A percentile compares a stretch with the other conserved stretches of the same genome.
Conservation (phyloP, 2,329 filamentous ascomycete species). For the Stachybotrys chlorohalonatus region DNA sequence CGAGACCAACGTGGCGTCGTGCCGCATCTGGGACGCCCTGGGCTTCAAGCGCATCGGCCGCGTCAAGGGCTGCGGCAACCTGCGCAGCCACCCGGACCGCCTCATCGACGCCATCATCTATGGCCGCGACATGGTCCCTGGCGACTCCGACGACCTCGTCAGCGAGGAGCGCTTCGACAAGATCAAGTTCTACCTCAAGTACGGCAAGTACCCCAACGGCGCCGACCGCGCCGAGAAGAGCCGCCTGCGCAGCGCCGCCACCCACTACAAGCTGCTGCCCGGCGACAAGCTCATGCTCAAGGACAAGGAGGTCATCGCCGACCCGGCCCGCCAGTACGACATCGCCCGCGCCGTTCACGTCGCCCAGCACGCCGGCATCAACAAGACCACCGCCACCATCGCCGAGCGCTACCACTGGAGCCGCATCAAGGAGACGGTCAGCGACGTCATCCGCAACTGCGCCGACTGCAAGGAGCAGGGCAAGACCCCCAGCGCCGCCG, state of each 20-base stretch:
- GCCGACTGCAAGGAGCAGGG: constrained; percentile 75
- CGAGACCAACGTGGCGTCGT: constrained; percentile 85
- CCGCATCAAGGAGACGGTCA: constrained; percentile 94
- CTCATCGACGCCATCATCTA: constrained; percentile 71
- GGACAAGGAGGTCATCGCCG: constrained; percentile 92
- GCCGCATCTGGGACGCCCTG: constrained; percentile 83
- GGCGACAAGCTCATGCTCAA: constrained; percentile 88
- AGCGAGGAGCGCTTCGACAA: constrained; percentile 98
- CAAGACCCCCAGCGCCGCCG: constrained; percentile 37
- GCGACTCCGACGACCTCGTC: constrained; percentile 70
- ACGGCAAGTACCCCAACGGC: constrained; percentile 84
- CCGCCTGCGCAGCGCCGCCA: constrained; percentile 83
- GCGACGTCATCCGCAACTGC: constrained; percentile 88
- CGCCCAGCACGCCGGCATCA: constrained; percentile 79
- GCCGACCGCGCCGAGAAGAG: constrained; percentile 94
- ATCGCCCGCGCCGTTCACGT: constrained; percentile 74
- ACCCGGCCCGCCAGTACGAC: constrained; percentile 82
- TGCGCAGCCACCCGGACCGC: constrained; percentile 59
- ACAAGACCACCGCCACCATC: constrained; percentile 93
- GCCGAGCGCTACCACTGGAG: constrained; percentile 96
- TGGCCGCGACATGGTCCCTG: constrained; percentile 51
- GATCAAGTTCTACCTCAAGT: constrained; percentile 94
- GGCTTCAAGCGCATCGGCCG: constrained; percentile 89
- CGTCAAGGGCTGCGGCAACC: constrained; percentile 62
- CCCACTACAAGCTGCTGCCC: constrained; percentile 80